phyloP scores from a whole-genome alignment of 495 filamentous ascomycete genomes.

The Xylaria curta region DNA sequence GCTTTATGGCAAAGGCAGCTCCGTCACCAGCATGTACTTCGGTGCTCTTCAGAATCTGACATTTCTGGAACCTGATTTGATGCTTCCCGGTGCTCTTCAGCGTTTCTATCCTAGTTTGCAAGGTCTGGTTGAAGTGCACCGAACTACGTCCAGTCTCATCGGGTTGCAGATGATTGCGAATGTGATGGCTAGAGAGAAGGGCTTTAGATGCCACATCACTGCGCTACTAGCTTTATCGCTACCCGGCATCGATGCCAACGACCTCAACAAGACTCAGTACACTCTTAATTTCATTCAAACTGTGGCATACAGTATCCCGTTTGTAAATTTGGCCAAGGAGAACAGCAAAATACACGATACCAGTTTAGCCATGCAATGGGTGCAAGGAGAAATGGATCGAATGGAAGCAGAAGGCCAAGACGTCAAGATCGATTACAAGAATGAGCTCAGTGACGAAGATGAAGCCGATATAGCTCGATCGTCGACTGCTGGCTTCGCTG shows the following conservation, averaged over 20 bases:
- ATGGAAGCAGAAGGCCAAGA: slow-evolving; percentile 89
- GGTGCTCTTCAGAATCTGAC: slow-evolving; percentile 88
- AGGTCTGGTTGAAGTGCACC: slow-evolving; percentile 95
- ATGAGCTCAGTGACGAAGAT: slow-evolving; percentile 80
- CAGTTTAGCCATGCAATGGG: slow-evolving; percentile 89
- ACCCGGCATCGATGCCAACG: slow-evolving; percentile 96
- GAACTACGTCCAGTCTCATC: slow-evolving; percentile 91
- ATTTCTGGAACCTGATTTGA: slow-evolving; percentile 88
- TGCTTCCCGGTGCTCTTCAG: slow-evolving; percentile 92
- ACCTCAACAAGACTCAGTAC: slow-evolving; percentile 94
- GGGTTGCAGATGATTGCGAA: slow-evolving; percentile 87
- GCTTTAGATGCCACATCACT: slow-evolving; percentile 93
- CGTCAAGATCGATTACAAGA: slow-evolving; percentile 82
- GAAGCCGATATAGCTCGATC: slow-evolving; percentile 94
- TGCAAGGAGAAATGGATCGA: slow-evolving; percentile 87
- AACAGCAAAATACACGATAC: slow-evolving; percentile 73
- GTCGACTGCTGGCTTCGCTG: slow-evolving; percentile 89
- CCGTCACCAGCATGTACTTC: slow-evolving; percentile 87
- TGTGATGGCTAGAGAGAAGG: slow-evolving; percentile 88
- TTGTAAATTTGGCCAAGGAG: slow-evolving; percentile 78
- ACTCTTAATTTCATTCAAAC: slow-evolving; percentile 94
- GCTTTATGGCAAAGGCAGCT: slow-evolving; percentile 92
- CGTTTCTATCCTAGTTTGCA: slow-evolving; percentile 96
- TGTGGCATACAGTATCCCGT: slow-evolving; percentile 92
- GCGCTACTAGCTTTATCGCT: slow-evolving; percentile 88